Percentiles rank a stretch among this genome's conserved stretches.
These are phyloP conservation scores for Stropharia rugosoannulata DNA, from an alignment of 768 basidiomycete species.

Conservation along the genomic window DNA sequence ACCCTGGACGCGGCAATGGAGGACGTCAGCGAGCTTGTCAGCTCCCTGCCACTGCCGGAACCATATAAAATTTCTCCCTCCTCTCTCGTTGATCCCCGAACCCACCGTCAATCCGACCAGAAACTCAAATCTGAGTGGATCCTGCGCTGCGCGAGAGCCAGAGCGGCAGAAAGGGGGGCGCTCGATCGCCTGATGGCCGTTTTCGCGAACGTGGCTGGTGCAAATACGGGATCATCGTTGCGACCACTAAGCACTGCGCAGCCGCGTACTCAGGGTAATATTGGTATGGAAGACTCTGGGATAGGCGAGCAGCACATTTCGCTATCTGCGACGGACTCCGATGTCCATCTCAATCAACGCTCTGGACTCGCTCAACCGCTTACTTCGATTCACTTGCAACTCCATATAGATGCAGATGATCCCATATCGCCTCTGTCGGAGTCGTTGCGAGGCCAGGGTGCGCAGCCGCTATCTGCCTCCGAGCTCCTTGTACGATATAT, in stretches of 20 bases:
- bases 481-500: background rate
- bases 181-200: background rate
- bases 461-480: background rate
- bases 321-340: background rate
- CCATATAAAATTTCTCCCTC: background rate
- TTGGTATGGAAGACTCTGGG: background rate
- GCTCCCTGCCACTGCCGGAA: background rate
- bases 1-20: conserved; percentile 3
- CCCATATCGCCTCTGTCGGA: background rate
- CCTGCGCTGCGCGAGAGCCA: background rate
- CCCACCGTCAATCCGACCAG: background rate
- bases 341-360: background rate
- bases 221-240: background rate
- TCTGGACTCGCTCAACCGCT: background rate
- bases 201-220: background rate
- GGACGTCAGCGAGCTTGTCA: background rate
- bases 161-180: background rate
- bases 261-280: background rate
- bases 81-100: background rate
- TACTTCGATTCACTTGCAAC: background rate
- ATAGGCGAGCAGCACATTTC: background rate
- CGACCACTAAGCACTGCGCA: too few relatives aligned
- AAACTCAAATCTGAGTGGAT: background rate
- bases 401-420: background rate
- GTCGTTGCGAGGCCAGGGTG: background rate